phyloP scores from a whole-genome alignment of 164 flowering plant species.

The Brasenia schreberi region DNA sequence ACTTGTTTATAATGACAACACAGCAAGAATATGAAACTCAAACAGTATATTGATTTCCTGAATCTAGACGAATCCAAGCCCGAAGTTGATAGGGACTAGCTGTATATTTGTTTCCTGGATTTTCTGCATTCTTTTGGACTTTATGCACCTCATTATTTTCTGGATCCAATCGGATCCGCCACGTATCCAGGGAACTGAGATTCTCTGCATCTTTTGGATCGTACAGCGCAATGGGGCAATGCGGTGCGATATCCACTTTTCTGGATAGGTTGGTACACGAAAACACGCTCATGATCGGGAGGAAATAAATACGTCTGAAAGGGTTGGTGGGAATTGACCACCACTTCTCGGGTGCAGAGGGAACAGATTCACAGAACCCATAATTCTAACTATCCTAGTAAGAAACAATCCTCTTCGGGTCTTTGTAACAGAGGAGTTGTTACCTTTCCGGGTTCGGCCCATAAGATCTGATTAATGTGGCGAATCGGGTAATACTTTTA shows the following conservation, averaged over 20 bases:
- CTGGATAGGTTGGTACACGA: background rate
- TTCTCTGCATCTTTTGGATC: background rate
- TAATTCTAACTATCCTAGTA: background rate
- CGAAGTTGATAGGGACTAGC: background rate
- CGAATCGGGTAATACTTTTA: too few relatives aligned
- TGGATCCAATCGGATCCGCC: background rate
- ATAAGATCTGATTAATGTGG: too few relatives aligned
- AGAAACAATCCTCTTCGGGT: too few relatives aligned
- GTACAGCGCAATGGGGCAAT: background rate
- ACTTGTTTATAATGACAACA: too few relatives aligned
- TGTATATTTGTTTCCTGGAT: background rate
- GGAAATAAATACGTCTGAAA: too few relatives aligned
- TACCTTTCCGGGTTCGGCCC: too few relatives aligned
- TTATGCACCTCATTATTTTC: background rate
- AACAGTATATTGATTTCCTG: too few relatives aligned
- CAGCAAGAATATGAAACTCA: too few relatives aligned
- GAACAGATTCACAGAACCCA: background rate
- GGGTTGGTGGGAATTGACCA: too few relatives aligned
- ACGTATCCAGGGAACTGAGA: background rate
- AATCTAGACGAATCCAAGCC: too few relatives aligned
- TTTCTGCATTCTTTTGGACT: background rate
- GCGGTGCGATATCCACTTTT: background rate
- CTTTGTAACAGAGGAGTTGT: too few relatives aligned
- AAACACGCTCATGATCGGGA: too few relatives aligned
- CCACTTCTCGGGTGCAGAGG: background rate